These are phyloP conservation scores for Vinca minor DNA, from an alignment of 257 asterid species.

Conservation along the genomic window DNA sequence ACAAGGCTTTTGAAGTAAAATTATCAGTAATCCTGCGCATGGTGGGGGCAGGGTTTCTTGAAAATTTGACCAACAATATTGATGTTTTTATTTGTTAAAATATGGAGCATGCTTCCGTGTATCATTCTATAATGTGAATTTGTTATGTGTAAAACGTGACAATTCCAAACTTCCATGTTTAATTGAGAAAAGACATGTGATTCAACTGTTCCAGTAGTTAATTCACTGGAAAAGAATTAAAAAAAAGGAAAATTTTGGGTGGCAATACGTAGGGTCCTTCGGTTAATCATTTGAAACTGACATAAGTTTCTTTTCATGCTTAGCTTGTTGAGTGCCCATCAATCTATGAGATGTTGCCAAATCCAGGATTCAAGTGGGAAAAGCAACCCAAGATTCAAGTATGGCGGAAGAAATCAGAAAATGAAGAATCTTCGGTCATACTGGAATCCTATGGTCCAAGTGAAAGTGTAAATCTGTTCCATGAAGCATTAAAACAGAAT, in stretches of 20 bases:
- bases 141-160: background rate
- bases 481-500: constrained; percentile 57
- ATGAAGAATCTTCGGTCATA: constrained; percentile 38
- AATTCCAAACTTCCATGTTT: background rate
- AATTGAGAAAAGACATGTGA: background rate
- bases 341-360: constrained; percentile 70
- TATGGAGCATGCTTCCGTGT: background rate
- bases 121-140: background rate
- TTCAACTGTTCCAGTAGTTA: background rate
- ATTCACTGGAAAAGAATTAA: background rate
- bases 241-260: background rate
- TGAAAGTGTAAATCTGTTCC: constrained; percentile 43
- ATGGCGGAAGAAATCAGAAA: constrained; percentile 51
- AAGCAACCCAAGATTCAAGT: constrained; percentile 65
- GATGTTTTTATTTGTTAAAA: background rate
- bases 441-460: constrained; percentile 43
- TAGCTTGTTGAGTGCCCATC: constrained; percentile 80
- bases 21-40: background rate
- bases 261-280: background rate
- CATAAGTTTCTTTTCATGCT: constrained; percentile 4
- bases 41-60: background rate
- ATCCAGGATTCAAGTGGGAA: constrained; percentile 61
- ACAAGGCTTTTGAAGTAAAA: background rate
- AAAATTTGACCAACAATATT: background rate
- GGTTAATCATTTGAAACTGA: constrained; percentile 4